Percentiles rank a stretch among this genome's conserved stretches.
Evolutionary conservation across 2,329 filamentous ascomycete genomes (phyloP).

Genomic region (Microdochium bolleyi): DNA sequence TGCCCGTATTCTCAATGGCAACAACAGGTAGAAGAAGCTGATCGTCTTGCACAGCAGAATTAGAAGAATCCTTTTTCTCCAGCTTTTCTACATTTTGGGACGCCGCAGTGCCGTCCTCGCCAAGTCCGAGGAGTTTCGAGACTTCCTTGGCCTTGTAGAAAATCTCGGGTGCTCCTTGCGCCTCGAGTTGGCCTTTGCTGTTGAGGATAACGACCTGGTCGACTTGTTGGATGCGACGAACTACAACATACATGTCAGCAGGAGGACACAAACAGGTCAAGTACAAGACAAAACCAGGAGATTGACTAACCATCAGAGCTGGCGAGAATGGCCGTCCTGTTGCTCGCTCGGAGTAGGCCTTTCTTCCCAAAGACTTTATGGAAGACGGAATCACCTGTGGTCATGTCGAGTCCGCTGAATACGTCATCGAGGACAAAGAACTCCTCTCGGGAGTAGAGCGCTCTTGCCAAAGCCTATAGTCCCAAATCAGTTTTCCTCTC

Average conservation of each 20-base stretch:
- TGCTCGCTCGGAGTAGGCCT: slow-evolving; percentile 29
- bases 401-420: slow-evolving; percentile 34
- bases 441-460: slow-evolving; percentile 30
- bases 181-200: not conserved
- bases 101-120: not conserved
- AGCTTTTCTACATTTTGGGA: not conserved
- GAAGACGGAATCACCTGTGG: slow-evolving; percentile 33
- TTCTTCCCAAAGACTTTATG: slow-evolving; percentile 26
- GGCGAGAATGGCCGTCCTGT: slow-evolving; percentile 32
- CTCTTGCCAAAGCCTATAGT: slow-evolving; percentile 33
- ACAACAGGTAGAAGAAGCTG: not conserved
- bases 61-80: not conserved
- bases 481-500: slow-evolving; percentile 6
- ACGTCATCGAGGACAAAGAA: slow-evolving; percentile 37
- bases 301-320: slow-evolving; percentile 12
- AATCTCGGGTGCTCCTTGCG: not conserved
- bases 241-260: not conserved
- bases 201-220: not conserved
- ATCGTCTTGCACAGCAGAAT: not conserved
- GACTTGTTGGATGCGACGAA: not conserved
- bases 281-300: too few relatives aligned
- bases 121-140: not conserved
- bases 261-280: not conserved
- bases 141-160: not conserved
- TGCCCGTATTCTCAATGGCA: not conserved